Percentiles rank a stretch among this genome's conserved stretches.
Evolutionary conservation across 805 yeast species (phyloP).

Genomic region (Wickerhamomyces kurtzmanii): DNA sequence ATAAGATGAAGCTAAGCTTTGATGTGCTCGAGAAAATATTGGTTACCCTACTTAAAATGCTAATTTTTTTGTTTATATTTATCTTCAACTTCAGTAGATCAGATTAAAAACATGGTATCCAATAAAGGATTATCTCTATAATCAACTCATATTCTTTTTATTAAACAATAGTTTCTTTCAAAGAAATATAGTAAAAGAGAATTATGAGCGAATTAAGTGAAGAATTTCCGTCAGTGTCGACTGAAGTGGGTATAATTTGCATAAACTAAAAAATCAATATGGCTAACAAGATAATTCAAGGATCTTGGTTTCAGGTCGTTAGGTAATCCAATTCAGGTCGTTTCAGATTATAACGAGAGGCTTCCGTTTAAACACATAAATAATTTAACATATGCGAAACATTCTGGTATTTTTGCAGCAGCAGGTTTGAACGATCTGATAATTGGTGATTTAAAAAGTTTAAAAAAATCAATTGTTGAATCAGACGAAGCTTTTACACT

Average conservation of each 20-base stretch:
- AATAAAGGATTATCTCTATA: background rate
- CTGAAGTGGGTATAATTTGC: conserved; percentile 11
- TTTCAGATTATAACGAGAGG: conserved; percentile 23
- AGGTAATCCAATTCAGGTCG: conserved; percentile 22
- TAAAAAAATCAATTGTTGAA: conserved; percentile 20
- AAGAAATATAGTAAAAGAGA: background rate
- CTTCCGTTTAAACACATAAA: conserved; percentile 23
- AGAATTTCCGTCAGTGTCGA: conserved; percentile 9
- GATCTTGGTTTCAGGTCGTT: conserved; percentile 34
- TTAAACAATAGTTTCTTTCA: too few relatives aligned
- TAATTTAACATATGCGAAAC: conserved; percentile 27
- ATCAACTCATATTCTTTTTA: background rate
- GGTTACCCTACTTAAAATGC: too few relatives aligned
- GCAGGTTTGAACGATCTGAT: conserved; percentile 25
- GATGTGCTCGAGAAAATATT: too few relatives aligned
- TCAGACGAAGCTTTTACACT: conserved; percentile 12
- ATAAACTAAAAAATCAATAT: background rate
- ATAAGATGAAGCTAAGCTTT: too few relatives aligned
- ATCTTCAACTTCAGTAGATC: background rate
- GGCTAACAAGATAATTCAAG: conserved; percentile 10
- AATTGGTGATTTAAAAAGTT: conserved; percentile 21
- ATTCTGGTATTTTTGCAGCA: conserved; percentile 23
- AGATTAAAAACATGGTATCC: background rate
- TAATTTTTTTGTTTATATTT: background rate
- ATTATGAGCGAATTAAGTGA: conserved; percentile 10